Base-by-base conservation (phyloP, 805 yeast genomes). In the Yarrowia keelungensis region DNA sequence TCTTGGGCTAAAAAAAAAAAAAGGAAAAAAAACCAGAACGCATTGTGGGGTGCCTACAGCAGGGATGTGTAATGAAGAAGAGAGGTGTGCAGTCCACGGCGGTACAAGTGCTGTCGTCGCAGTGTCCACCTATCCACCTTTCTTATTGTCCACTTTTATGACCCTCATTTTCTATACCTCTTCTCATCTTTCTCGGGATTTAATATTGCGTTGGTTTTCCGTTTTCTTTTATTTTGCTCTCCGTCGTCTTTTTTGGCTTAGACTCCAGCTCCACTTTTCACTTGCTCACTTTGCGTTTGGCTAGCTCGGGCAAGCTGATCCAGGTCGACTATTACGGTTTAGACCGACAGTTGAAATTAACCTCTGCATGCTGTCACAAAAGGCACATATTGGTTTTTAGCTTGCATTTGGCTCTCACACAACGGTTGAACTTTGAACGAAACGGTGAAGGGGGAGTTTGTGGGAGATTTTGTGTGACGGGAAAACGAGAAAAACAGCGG, bases 331-430 rank as follows among this genome's bases (percentile, higher is more conserved):
- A 38, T 39, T 59, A 35, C 5, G 9, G 46, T 59, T 58, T 59
- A 43, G 49, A 32, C 47, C 64, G 64, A 42, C 49, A 42, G 64
- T 56, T 56, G 49, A 43, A 43, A 32, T 53, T 53, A 53, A 39
- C n/a, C 45, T 56, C 32, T n/a, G 62, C 62, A 19, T 54, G 62
- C 47, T 56, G 62, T 56, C 62, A 56, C 62, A 56, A 59, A 59
- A 59, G 65, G 65, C 50, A 59, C 65, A 59, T 59, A 59, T 59
- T 59, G 65, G 65, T 59, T 59, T 59, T 59, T 59, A 59, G 42
- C 65, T 43, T 59, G 65, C 65, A 45, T 43, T 59, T 59, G 65
- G 50, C 51, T 43, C 65, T 58, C 64, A 43, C 51, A 59, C 51
- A 59, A 59, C 65, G 65, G 65, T 59, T 51, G 36, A 59, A 59